A percentile compares a stretch with the other conserved stretches of the same genome.
phyloP scores from a whole-genome alignment of 2,329 filamentous ascomycete genomes.

The Colletotrichum viniferum region DNA sequence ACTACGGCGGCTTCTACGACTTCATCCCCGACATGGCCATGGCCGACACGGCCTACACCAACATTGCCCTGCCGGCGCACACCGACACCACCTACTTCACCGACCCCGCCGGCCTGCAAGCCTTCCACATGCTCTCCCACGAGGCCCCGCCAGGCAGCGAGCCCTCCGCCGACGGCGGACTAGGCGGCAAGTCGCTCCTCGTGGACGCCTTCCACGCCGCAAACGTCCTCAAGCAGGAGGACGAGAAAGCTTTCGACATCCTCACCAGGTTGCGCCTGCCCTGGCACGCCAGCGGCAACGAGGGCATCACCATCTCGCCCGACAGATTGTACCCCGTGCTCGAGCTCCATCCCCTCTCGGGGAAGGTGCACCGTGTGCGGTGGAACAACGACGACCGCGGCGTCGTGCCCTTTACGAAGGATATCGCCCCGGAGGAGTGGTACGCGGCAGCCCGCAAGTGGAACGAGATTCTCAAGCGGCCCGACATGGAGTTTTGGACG shows the following conservation, averaged over 20 bases:
- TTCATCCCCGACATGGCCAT: constrained; percentile 88
- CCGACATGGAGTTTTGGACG: constrained; percentile 75
- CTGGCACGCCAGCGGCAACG: constrained; percentile 89
- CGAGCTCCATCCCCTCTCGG: constrained; percentile 51
- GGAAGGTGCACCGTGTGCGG: constrained; percentile 63
- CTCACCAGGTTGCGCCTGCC: constrained; percentile 65
- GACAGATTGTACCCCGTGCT: constrained; percentile 74
- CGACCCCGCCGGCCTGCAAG: constrained; percentile 88
- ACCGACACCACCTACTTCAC: constrained; percentile 97
- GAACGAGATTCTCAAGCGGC: constrained; percentile 69
- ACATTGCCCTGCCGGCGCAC: constrained; percentile 79
- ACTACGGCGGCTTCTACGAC: constrained; percentile 83
- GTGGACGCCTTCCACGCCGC: constrained; percentile 87
- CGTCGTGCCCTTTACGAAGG: constrained; percentile 59
- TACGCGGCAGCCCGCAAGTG: constrained; percentile 81
- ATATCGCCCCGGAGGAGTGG: constrained; percentile 64
- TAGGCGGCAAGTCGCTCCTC: constrained; percentile 79
- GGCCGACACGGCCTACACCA: constrained; percentile 92
- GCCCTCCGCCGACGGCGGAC: constrained; percentile 16
- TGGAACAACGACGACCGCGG: constrained; percentile 96
- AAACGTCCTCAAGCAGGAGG: constrained; percentile 56
- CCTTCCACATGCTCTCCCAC: constrained; percentile 90
- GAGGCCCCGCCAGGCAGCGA: constrained; percentile 54
- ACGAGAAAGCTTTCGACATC: constrained; percentile 58
- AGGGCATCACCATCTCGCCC: constrained; percentile 80